Evolutionary conservation across 306 rosid species (phyloP), one percentile per base, ranked within the genome.

Genomic region (Lupinus albus): DNA sequence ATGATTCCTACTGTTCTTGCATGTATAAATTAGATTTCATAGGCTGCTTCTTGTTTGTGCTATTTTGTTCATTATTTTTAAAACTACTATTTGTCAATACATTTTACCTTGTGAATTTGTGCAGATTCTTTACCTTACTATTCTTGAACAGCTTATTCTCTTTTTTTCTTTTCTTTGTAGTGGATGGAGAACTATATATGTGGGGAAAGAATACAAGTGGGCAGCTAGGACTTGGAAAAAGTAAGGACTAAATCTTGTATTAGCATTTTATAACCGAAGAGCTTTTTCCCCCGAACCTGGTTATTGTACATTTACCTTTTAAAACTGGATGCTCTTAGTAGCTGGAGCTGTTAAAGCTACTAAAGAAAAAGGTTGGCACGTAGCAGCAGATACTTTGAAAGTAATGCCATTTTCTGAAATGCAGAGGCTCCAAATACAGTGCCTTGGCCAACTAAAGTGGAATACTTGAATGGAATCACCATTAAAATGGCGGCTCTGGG

Each of bases 211-310:
- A 92, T 77, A 80, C 96, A 51, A 76, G 68, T 70, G 98, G 98
- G 70, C 98, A 89, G 80, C 95, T 92, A 74, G 98, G 98, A 64
- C 93, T 87, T 15, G 98, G 98, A 77, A 92, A 92, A 84, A 80
- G 98, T 92, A 84, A 78, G 77, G 53, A 71, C 75, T 64, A n/a
- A 70, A 70, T 55, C 30, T 25, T 58, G 75, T 41, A 30, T 72
- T 69, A 58, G 42, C 72, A 8, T 80, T 60, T 35, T 13, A 8
- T 66, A 48, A 35, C 33, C 30, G 67, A 38, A 75, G 30, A 16
- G 51, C n/a, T 53, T 44, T 57, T 54, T 21, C 7, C 6, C 9
- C 4, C 7, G 57, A 66, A 18, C 21, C 60, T 51, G 30, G 57
- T 52, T 14, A 57, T 52, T 41, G 42, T 51, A 60, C 57, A 39